Conservation (phyloP, 768 basidiomycete species). For the Pisolithus microcarpus region DNA sequence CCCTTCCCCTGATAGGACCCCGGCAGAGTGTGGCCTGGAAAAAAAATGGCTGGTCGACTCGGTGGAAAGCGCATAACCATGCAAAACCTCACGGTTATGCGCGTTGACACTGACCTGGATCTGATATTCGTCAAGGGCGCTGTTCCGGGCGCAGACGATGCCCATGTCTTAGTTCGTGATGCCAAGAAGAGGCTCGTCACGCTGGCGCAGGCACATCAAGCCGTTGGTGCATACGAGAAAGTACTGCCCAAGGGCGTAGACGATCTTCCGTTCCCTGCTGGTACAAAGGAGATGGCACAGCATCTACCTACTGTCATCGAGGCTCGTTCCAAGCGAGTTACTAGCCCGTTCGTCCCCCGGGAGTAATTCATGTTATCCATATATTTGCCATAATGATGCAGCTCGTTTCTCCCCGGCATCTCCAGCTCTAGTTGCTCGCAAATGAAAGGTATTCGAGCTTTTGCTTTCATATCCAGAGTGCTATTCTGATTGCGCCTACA, state of each 20-base stretch:
- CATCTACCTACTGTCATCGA: constrained; percentile 57
- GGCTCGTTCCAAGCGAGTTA: constrained; percentile 64
- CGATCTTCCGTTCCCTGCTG: constrained; percentile 88
- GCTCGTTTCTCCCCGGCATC: no score
- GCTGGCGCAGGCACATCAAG: constrained; percentile 54
- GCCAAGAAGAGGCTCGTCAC: constrained; percentile 81
- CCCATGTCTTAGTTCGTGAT: constrained; percentile 79
- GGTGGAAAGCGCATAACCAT: constrained; percentile 76
- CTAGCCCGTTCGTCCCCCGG: constrained; percentile 73
- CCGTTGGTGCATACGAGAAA: constrained; percentile 67
- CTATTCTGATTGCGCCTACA: no score
- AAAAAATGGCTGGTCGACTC: constrained; percentile 96
- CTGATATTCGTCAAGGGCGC: constrained; percentile 88
- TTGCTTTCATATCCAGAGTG: no score
- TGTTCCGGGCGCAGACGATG: constrained; percentile 85
- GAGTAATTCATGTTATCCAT: constrained; percentile 34
- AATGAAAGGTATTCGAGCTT: no score
- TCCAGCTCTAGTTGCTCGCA: no score
- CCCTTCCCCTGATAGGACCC: constrained; percentile 59
- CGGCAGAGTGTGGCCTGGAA: constrained; percentile 92
- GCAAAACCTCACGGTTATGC: constrained; percentile 85
- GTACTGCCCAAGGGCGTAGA: constrained; percentile 77
- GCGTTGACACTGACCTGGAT: constrained; percentile 80
- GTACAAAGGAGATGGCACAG: constrained; percentile 69
- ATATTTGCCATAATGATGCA: neutral